Evolutionary conservation across 75 land plant species (phyloP).

Genomic region (Cupressus sempervirens): DNA sequence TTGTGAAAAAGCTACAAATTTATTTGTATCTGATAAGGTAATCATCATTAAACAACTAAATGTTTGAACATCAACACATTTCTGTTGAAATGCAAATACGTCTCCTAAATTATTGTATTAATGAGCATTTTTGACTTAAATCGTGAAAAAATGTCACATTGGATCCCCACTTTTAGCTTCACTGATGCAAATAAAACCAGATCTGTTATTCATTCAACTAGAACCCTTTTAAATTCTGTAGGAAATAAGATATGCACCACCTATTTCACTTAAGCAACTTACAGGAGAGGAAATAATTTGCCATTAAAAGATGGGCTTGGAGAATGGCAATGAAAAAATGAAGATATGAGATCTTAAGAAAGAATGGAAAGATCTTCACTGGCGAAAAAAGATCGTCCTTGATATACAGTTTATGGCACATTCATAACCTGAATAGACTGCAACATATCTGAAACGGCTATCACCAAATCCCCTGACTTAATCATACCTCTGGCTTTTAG

Average conservation of each 20-base stretch:
- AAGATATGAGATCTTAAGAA: neutral
- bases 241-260: neutral
- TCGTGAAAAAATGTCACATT: neutral
- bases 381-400: neutral
- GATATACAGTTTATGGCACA: slow-evolving; percentile 4
- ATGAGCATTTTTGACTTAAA: neutral
- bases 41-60: neutral
- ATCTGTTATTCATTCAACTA: neutral
- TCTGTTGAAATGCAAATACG: neutral
- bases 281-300: neutral
- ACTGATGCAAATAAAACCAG: neutral
- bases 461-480: slow-evolving; percentile 50
- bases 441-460: slow-evolving; percentile 62
- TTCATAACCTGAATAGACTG: slow-evolving; percentile 58
- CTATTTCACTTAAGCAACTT: neutral
- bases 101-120: neutral
- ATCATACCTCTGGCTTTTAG: slow-evolving; percentile 54
- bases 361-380: neutral
- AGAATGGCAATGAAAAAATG: neutral
- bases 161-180: neutral
- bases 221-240: neutral
- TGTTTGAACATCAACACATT: neutral
- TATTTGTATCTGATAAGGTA: neutral
- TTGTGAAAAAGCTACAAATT: neutral
- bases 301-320: neutral